phyloP scores from a whole-genome alignment of 371 early-diverging fungal genomes.

The Parasitella parasitica region DNA sequence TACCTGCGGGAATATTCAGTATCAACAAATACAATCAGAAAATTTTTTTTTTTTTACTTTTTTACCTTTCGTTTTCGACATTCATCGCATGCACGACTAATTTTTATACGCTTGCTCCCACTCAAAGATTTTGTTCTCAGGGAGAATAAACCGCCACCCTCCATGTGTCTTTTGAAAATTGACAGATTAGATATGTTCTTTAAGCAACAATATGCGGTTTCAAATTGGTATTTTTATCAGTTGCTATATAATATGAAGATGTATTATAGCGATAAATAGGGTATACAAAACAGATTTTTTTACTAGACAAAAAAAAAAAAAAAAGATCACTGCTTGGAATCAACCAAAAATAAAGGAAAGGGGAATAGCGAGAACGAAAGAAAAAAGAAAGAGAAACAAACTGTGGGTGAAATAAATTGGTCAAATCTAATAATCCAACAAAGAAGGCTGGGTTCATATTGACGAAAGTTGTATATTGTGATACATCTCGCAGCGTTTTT shows the following conservation, averaged over 20 bases:
- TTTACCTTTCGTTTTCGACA: conserved; percentile 56
- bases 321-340: neutral
- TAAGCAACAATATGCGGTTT: neutral
- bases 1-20: conserved; percentile 21
- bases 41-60: neutral
- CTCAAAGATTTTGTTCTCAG: conserved; percentile 17
- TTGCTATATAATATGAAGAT: no score
- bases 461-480: neutral
- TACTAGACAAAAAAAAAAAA: no score
- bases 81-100: conserved; percentile 48
- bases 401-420: neutral
- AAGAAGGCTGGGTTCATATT: neutral
- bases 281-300: neutral
- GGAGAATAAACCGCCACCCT: conserved; percentile 19
- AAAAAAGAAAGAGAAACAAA: neutral
- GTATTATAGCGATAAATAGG: neutral
- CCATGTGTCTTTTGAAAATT: conserved; percentile 3
- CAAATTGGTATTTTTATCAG: neutral
- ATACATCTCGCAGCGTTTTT: no score
- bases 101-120: conserved; percentile 41
- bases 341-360: neutral
- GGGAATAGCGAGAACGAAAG: neutral
- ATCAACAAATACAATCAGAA: neutral
- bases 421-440: neutral
- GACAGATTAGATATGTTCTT: neutral